These are phyloP conservation scores for Aspergillus ibericus DNA, from an alignment of 2,329 filamentous ascomycete species.

Conservation along the genomic window DNA sequence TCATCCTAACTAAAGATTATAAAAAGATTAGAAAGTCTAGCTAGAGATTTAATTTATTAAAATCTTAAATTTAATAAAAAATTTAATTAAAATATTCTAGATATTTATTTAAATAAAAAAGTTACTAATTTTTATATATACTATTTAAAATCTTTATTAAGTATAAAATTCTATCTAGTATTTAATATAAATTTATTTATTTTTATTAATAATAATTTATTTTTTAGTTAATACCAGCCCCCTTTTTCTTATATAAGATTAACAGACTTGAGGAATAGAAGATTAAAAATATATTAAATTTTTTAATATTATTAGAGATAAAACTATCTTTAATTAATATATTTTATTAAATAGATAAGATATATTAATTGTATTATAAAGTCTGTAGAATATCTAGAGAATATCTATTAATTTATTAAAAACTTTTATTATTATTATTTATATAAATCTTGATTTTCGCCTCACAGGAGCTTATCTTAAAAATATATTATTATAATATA, in stretches of 20 bases:
- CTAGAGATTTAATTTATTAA: not conserved
- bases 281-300: not conserved
- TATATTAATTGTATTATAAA: not conserved
- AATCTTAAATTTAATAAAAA: not conserved
- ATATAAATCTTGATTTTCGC: no score
- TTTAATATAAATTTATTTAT: not conserved
- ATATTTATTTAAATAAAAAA: not conserved
- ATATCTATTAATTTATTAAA: no score
- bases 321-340: not conserved
- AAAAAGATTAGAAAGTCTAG: no score
- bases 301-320: not conserved
- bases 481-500: no score
- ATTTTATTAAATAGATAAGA: not conserved
- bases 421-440: no score
- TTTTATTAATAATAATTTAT: not conserved
- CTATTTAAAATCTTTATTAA: not conserved
- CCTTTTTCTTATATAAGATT: not conserved
- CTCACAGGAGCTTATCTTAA: no score
- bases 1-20: no score
- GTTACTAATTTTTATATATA: not conserved
- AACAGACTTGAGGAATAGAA: not conserved
- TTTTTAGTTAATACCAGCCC: not conserved
- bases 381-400: not conserved
- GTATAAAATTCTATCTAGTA: not conserved
- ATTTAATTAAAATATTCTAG: not conserved